Evolutionary conservation across 2,329 filamentous ascomycete genomes (phyloP).

Genomic region (Domatiomyces catenatus): DNA sequence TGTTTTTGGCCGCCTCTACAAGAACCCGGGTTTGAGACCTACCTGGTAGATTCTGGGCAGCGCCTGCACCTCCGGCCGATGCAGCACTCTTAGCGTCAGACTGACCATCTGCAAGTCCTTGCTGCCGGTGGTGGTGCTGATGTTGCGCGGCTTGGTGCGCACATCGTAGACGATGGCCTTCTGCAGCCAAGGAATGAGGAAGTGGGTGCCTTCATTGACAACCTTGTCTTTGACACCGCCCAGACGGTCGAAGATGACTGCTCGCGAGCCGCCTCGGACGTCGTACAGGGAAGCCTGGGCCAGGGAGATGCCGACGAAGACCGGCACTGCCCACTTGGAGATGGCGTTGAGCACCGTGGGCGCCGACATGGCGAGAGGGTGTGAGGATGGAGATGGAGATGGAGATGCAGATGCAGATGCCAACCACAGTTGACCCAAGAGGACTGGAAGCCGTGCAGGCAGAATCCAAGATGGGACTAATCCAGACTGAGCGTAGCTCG

Average conservation of each 20-base stretch:
- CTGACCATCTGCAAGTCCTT: slow-evolving; percentile 99
- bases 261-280: slow-evolving; percentile 83
- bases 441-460: no score
- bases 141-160: slow-evolving; percentile 90
- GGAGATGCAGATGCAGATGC: background rate
- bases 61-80: slow-evolving; percentile 81
- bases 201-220: slow-evolving; percentile 91
- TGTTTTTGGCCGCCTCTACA: background rate
- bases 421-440: no score
- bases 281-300: slow-evolving; percentile 81
- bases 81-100: slow-evolving; percentile 86
- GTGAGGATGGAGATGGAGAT: background rate
- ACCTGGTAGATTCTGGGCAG: slow-evolving; percentile 99
- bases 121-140: slow-evolving; percentile 90
- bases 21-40: slow-evolving; percentile 19
- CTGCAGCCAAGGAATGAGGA: slow-evolving; percentile 90
- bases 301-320: slow-evolving; percentile 51
- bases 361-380: slow-evolving; percentile 7
- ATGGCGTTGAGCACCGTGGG: slow-evolving; percentile 41
- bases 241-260: slow-evolving; percentile 94
- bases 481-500: background rate
- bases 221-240: slow-evolving; percentile 85
- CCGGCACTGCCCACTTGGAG: slow-evolving; percentile 58
- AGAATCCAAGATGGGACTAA: background rate
- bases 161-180: slow-evolving; percentile 92